A percentile compares a stretch with the other conserved stretches of the same genome.
phyloP scores from a whole-genome alignment of 2,329 filamentous ascomycete species.

The Scedosporium dehoogii region DNA sequence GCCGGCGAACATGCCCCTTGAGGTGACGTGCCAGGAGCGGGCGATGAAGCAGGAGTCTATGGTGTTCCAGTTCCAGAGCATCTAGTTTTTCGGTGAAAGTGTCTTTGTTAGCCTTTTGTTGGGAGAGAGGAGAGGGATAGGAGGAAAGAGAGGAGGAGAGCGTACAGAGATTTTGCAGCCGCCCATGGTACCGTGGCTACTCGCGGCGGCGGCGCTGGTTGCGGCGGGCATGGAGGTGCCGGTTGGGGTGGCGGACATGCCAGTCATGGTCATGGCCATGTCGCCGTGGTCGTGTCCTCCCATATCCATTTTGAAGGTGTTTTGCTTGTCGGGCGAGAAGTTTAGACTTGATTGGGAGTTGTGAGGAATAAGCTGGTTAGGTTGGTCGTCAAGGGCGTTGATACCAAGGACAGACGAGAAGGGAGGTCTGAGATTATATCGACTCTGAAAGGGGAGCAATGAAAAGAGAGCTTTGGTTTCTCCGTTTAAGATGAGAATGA shows the following conservation, averaged over 20 bases:
- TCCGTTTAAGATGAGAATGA: neutral
- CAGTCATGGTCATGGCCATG: slow-evolving; percentile 7
- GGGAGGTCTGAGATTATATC: neutral
- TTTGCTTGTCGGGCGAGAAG: slow-evolving; percentile 9
- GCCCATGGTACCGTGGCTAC: slow-evolving; percentile 10
- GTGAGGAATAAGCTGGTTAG: slow-evolving; percentile 15
- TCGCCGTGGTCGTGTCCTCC: neutral
- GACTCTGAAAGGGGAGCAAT: neutral
- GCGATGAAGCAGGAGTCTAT: slow-evolving; percentile 66
- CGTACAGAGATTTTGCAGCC: slow-evolving; percentile 33
- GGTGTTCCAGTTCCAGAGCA: slow-evolving; percentile 74
- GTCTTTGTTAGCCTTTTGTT: neutral
- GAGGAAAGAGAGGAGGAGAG: slow-evolving; percentile 14
- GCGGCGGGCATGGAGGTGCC: slow-evolving; percentile 10
- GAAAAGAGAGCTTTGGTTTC: neutral
- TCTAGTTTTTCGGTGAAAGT: slow-evolving; percentile 37
- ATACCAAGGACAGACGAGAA: neutral
- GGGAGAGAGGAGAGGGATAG: neutral
- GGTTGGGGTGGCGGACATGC: slow-evolving; percentile 7
- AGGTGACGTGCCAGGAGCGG: slow-evolving; percentile 58
- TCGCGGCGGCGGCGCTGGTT: slow-evolving; percentile 7
- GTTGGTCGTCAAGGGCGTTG: neutral
- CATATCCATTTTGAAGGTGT: slow-evolving; percentile 2
- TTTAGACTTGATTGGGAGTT: slow-evolving; percentile 5
- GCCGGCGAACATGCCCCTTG: slow-evolving; percentile 63